Conservation (phyloP, 2,329 filamentous ascomycete genomes). For the Aspergillus floridensis region DNA sequence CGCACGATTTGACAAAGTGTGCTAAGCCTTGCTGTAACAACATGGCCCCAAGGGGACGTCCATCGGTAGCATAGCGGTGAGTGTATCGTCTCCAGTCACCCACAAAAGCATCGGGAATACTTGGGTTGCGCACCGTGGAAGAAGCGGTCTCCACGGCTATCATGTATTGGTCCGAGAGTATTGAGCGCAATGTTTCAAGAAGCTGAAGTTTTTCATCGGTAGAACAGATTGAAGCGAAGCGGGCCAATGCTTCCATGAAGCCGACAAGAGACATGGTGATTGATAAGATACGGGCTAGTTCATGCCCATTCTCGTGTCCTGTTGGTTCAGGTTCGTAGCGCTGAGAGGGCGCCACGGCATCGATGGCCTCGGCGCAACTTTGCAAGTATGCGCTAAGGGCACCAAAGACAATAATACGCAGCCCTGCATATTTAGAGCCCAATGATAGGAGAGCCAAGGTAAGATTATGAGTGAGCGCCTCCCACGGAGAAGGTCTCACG, state of each 20-base stretch:
- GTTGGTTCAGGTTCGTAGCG: constrained; percentile 56
- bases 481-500: constrained; percentile 84
- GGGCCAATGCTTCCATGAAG: constrained; percentile 79
- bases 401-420: constrained; percentile 65
- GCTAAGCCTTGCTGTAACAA: constrained; percentile 86
- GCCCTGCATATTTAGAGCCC: constrained; percentile 66
- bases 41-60: constrained; percentile 85
- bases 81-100: constrained; percentile 87
- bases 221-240: constrained; percentile 77
- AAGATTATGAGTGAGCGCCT: constrained; percentile 75
- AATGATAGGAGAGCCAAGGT: constrained; percentile 78
- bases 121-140: constrained; percentile 82
- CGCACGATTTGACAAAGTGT: constrained; percentile 74
- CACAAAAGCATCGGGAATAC: constrained; percentile 61
- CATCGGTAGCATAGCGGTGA: constrained; percentile 75
- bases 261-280: constrained; percentile 84
- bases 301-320: constrained; percentile 43
- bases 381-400: constrained; percentile 71
- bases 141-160: constrained; percentile 84
- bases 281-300: constrained; percentile 68
- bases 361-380: constrained; percentile 64
- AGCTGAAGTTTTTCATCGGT: constrained; percentile 69
- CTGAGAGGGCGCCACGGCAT: constrained; percentile 53
- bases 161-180: constrained; percentile 81
- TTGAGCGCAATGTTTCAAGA: constrained; percentile 66